Conservation (phyloP, 108 stramenopile genomes). For the Phaeodactylum tricornutum region DNA sequence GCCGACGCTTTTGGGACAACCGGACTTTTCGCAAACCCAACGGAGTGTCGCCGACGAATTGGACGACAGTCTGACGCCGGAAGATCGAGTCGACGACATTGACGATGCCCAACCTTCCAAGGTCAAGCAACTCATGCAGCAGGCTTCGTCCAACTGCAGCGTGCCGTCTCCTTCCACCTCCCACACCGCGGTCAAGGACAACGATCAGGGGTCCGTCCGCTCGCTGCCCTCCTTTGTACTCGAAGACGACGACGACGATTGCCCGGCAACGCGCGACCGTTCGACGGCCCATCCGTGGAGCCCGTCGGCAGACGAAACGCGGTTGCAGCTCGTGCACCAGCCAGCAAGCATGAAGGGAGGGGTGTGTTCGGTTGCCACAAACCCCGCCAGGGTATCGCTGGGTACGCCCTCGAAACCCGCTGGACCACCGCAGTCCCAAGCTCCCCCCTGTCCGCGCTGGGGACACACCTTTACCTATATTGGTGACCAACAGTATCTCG, state of each 20-base stretch:
- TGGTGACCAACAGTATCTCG: conserved; percentile 46
- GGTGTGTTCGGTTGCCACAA: not conserved
- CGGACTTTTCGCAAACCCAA: conserved; percentile 2
- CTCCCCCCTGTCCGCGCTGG: conserved; percentile 59
- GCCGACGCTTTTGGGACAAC: conserved; percentile 2
- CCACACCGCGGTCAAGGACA: too few relatives aligned
- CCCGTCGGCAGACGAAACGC: not conserved
- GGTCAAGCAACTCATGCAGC: too few relatives aligned
- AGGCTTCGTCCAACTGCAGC: too few relatives aligned
- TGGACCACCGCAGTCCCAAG: not conserved
- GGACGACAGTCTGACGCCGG: not conserved
- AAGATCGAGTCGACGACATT: not conserved
- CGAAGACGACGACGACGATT: too few relatives aligned
- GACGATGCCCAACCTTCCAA: not conserved
- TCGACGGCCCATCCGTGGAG: too few relatives aligned
- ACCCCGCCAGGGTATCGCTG: conserved; percentile 1
- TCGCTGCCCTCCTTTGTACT: too few relatives aligned
- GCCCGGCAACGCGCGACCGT: too few relatives aligned
- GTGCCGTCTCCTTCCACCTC: too few relatives aligned
- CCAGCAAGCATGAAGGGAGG: not conserved
- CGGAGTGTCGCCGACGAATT: not conserved
- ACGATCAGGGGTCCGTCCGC: too few relatives aligned
- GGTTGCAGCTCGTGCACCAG: conserved; percentile 1
- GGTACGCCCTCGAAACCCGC: not conserved
- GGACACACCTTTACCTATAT: conserved; percentile 72